A percentile compares a stretch with the other conserved stretches of the same genome.
phyloP scores from a whole-genome alignment of 1,284 basidiomycete species.

The Amylostereum chailletii region DNA sequence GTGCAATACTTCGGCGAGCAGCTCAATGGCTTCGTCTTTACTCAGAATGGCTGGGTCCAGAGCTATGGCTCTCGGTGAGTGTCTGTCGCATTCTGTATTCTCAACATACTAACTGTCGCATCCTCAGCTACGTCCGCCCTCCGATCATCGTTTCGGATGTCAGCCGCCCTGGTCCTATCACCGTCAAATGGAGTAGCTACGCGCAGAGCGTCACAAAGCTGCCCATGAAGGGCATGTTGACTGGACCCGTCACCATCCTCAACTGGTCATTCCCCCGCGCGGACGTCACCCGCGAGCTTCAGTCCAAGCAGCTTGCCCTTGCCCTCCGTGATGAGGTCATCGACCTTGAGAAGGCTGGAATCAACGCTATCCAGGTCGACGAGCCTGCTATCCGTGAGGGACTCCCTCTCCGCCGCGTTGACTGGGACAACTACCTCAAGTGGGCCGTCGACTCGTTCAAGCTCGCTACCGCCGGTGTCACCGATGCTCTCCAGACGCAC shows the following conservation, averaged over 20 bases:
- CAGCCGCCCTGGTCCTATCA: conserved; percentile 89
- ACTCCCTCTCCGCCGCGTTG: conserved; percentile 87
- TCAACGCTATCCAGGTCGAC: conserved; percentile 98
- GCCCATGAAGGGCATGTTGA: conserved; percentile 99
- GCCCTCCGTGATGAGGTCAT: conserved; percentile 97
- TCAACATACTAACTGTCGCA: conserved; percentile 20
- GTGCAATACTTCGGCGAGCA: conserved; percentile 99
- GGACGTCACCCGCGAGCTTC: conserved; percentile 92
- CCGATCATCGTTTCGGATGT: conserved; percentile 99
- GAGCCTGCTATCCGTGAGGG: conserved; percentile 99
- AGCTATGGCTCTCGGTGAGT: conserved; percentile 86
- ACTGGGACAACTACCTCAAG: conserved; percentile 91
- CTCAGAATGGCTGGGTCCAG: conserved; percentile 99
- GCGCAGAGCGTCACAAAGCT: conserved; percentile 91
- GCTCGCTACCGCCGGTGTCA: conserved; percentile 89
- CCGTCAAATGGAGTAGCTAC: conserved; percentile 95
- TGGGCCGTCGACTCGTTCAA: conserved; percentile 99
- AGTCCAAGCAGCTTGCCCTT: conserved; percentile 97
- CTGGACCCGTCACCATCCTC: conserved; percentile 94
- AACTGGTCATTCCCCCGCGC: conserved; percentile 99
- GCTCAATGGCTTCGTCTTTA: conserved; percentile 94
- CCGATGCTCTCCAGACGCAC: conserved; percentile 89
- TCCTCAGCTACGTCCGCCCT: conserved; percentile 88
- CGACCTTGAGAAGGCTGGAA: conserved; percentile 96
- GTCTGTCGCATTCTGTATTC: neutral